These are phyloP conservation scores for Quercus alba DNA, from an alignment of 306 rosid genomes.

Conservation along the genomic window DNA sequence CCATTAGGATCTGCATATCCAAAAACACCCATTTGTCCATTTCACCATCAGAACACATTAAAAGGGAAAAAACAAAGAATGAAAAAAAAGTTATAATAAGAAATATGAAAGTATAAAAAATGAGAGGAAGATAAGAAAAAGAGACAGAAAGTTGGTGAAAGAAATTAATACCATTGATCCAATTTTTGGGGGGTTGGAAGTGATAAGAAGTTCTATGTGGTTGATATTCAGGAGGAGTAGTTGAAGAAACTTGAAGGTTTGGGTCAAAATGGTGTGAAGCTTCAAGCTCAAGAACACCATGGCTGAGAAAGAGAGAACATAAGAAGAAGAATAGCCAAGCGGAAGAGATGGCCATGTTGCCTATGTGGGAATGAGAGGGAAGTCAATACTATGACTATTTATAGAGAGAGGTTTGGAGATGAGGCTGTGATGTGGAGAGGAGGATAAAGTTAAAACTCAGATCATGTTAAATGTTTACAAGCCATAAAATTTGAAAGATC, in stretches of 20 bases:
- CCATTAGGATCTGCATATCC: slow-evolving; percentile 84
- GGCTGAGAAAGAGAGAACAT: slow-evolving; percentile 29
- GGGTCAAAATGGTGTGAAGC: slow-evolving; percentile 60
- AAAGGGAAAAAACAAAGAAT: neutral
- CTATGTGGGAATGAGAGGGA: slow-evolving; percentile 2
- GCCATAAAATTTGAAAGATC: no score
- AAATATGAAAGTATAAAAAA: neutral
- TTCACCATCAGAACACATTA: slow-evolving; percentile 18
- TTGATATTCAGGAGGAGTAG: slow-evolving; percentile 35
- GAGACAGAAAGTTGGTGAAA: neutral
- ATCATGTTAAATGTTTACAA: no score
- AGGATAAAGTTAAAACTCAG: no score
- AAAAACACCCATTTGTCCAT: slow-evolving; percentile 26
- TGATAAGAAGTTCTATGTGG: slow-evolving; percentile 82
- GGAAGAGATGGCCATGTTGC: slow-evolving; percentile 34
- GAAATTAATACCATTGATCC: slow-evolving; percentile 67
- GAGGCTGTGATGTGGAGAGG: no score
- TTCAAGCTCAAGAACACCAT: slow-evolving; percentile 38
- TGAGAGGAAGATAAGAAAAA: neutral
- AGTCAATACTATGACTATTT: neutral
- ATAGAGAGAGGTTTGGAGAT: neutral
- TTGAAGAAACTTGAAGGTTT: slow-evolving; percentile 30
- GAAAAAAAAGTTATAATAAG: no score
- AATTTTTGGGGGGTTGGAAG: slow-evolving; percentile 80
- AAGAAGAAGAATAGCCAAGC: slow-evolving; percentile 30